These are phyloP conservation scores for Barnettozyma wickerhamii DNA, from an alignment of 805 yeast species.

Conservation along the genomic window DNA sequence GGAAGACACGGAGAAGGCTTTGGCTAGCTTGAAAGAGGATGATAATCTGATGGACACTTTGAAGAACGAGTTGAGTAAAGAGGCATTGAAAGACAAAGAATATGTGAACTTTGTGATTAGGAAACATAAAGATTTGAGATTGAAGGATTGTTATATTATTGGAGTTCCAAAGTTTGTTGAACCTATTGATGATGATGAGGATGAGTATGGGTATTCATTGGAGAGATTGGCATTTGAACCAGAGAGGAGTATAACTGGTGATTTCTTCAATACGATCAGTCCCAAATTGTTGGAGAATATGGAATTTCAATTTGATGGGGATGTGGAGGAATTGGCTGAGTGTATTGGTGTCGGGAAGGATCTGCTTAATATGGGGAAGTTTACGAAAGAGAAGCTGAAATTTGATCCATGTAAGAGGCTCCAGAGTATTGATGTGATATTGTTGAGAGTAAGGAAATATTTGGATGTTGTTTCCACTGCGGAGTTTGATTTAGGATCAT, in stretches of 20 bases:
- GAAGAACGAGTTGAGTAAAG: background rate
- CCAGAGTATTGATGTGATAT: constrained; percentile 2
- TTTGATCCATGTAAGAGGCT: constrained; percentile 6
- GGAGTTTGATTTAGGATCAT: background rate
- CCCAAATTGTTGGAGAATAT: background rate
- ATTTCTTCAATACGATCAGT: constrained; percentile 11
- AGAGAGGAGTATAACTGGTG: constrained; percentile 5
- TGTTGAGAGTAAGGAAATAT: constrained; percentile 8
- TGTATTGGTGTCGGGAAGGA: constrained; percentile 6
- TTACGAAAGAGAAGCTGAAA: constrained; percentile 1
- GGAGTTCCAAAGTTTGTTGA: constrained; percentile 7
- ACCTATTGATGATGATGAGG: background rate
- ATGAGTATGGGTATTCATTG: too few species aligned
- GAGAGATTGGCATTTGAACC: too few species aligned
- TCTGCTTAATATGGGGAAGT: background rate
- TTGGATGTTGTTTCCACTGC: background rate
- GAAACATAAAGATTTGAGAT: background rate
- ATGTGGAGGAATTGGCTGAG: constrained; percentile 2
- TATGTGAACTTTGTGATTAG: constrained; percentile 6
- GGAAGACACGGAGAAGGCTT: constrained; percentile 5
- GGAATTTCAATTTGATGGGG: constrained; percentile 1
- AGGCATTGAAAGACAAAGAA: constrained; percentile 4
- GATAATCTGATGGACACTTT: background rate
- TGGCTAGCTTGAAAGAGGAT: constrained; percentile 1
- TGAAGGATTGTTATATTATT: constrained; percentile 11